Conservation (phyloP, 345 rosid genomes). For the Dipteronia sinensis region DNA sequence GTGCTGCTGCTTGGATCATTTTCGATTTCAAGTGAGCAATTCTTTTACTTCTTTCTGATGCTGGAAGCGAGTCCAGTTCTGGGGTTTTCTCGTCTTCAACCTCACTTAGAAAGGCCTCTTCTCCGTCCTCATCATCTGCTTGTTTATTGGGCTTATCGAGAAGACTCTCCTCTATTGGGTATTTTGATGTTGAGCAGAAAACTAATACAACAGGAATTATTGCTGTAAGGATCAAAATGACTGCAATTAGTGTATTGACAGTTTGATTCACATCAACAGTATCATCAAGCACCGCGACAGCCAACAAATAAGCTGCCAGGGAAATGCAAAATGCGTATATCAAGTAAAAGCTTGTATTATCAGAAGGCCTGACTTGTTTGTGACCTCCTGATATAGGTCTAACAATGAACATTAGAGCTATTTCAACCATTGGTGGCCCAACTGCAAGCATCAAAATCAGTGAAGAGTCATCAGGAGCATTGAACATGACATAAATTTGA, state of each 20-base stretch:
- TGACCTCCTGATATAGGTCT: constrained; percentile 70
- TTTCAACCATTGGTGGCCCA: constrained; percentile 66
- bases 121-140: constrained; percentile 26
- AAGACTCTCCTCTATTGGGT: constrained; percentile 34
- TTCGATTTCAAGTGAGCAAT: constrained; percentile 59
- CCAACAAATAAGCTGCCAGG: constrained; percentile 72
- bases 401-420: constrained; percentile 61
- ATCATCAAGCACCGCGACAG: constrained; percentile 66
- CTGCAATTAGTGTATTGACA: constrained; percentile 38
- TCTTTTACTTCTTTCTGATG: constrained; percentile 47
- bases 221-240: constrained; percentile 47
- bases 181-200: constrained; percentile 27
- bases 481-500: constrained; percentile 67
- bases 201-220: constrained; percentile 54
- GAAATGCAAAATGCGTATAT: constrained; percentile 60
- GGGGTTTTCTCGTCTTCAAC: constrained; percentile 57
- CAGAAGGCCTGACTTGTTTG: constrained; percentile 51
- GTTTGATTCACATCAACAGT: constrained; percentile 49
- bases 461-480: constrained; percentile 57
- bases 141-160: constrained; percentile 33
- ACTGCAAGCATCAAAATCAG: constrained; percentile 76
- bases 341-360: constrained; percentile 46
- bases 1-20: constrained; percentile 62
- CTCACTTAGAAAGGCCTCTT: constrained; percentile 67
- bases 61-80: constrained; percentile 59